A percentile compares a stretch with the other conserved stretches of the same genome.
Conservation (phyloP, 2,329 filamentous ascomycete genomes). For the Epichloe bromicola region DNA sequence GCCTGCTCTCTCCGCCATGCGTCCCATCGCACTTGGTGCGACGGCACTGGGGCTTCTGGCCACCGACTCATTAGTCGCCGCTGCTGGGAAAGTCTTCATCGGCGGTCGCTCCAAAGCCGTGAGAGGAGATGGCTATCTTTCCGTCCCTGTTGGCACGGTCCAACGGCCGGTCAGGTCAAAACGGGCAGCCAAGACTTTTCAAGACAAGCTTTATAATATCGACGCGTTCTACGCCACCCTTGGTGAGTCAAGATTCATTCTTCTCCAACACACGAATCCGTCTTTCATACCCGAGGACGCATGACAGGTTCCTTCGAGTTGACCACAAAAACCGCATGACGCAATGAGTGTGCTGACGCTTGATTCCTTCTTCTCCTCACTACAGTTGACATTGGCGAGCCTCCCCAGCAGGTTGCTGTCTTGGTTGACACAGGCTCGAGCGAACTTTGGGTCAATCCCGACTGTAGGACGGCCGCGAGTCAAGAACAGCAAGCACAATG, state of each 20-base stretch:
- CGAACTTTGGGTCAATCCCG: constrained; percentile 42
- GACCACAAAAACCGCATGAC: neutral
- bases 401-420: constrained; percentile 30
- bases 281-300: neutral
- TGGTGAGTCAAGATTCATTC: constrained; percentile 14
- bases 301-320: neutral
- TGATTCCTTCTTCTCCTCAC: neutral
- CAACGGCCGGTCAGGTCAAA: constrained; percentile 10
- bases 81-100: neutral
- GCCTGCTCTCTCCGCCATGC: constrained; percentile 6
- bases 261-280: neutral
- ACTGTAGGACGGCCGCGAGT: constrained; percentile 27
- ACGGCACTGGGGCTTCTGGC: constrained; percentile 8
- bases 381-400: constrained; percentile 29
- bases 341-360: neutral
- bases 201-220: constrained; percentile 21
- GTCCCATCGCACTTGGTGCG: constrained; percentile 4
- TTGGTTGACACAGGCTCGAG: constrained; percentile 40
- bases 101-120: constrained; percentile 16
- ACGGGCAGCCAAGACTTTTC: constrained; percentile 14
- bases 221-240: constrained; percentile 27
- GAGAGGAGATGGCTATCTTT: constrained; percentile 23
- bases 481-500: constrained; percentile 23
- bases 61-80: constrained; percentile 2
- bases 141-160: constrained; percentile 22